Percentiles rank a stretch among this genome's conserved stretches.
phyloP scores from a whole-genome alignment of 257 asterid genomes.

The Phtheirospermum japonicum region DNA sequence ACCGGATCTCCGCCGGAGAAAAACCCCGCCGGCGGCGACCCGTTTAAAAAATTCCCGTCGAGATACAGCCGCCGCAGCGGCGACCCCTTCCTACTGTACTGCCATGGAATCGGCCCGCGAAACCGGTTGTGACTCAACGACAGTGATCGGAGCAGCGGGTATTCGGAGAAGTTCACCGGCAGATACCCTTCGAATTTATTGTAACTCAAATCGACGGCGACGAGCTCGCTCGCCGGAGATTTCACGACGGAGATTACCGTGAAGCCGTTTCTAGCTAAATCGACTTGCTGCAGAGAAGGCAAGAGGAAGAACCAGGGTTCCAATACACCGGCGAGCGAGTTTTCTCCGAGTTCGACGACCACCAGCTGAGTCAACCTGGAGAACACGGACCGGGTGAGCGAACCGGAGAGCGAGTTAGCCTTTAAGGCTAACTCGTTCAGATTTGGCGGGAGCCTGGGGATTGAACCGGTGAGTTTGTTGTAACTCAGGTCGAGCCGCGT shows the following conservation, averaged over 20 bases:
- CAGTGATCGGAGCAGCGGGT: constrained; percentile 55
- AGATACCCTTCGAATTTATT: constrained; percentile 53
- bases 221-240: constrained; percentile 47
- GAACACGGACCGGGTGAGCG: constrained; percentile 44
- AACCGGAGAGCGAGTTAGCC: constrained; percentile 63
- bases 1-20: constrained; percentile 43
- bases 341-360: constrained; percentile 73
- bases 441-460: constrained; percentile 72
- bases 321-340: constrained; percentile 52
- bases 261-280: constrained; percentile 61
- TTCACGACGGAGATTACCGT: constrained; percentile 36
- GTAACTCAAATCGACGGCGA: constrained; percentile 75
- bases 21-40: constrained; percentile 73
- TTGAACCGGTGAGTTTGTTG: constrained; percentile 63
- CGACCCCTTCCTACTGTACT: constrained; percentile 52
- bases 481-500: constrained; percentile 66
- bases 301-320: constrained; percentile 64
- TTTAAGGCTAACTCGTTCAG: constrained; percentile 62
- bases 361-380: constrained; percentile 46
- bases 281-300: constrained; percentile 69
- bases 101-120: constrained; percentile 73
- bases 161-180: constrained; percentile 50
- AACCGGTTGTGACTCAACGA: constrained; percentile 62
- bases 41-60: constrained; percentile 78
- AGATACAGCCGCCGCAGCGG: constrained; percentile 56